phyloP scores from a whole-genome alignment of 371 early-diverging fungal genomes.

The Mortierella sp. region DNA sequence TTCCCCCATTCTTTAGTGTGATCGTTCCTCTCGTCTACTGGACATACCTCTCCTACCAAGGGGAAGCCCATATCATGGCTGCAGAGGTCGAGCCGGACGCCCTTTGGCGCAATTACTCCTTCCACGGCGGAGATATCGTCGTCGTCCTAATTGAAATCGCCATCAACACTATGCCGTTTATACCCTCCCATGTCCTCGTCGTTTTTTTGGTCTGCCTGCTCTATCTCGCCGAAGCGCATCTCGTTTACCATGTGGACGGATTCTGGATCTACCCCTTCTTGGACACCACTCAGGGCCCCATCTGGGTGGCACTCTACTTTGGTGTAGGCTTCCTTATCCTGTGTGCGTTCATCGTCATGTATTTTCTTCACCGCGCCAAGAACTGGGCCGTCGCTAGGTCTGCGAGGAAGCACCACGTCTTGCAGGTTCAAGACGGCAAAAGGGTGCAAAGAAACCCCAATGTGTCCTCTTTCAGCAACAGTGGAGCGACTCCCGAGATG shows the following conservation, averaged over 20 bases:
- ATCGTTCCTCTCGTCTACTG: slow-evolving; percentile 46
- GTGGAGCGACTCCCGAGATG: too few relatives aligned
- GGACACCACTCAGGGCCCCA: slow-evolving; percentile 23
- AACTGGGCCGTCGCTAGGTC: too few relatives aligned
- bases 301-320: slow-evolving; percentile 36
- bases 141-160: slow-evolving; percentile 33
- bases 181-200: slow-evolving; percentile 26
- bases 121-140: slow-evolving; percentile 46
- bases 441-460: too few relatives aligned
- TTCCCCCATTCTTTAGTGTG: slow-evolving; percentile 20
- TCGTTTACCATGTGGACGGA: slow-evolving; percentile 39
- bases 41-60: slow-evolving; percentile 20
- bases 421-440: too few relatives aligned
- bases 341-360: slow-evolving; percentile 34
- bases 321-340: slow-evolving; percentile 34
- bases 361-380: slow-evolving; percentile 27
- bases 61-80: slow-evolving; percentile 35
- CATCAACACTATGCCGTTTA: slow-evolving; percentile 49
- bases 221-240: slow-evolving; percentile 30
- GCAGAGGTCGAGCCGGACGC: slow-evolving; percentile 9
- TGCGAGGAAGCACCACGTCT: too few relatives aligned
- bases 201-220: slow-evolving; percentile 28
- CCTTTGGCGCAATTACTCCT: slow-evolving; percentile 49
- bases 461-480: too few relatives aligned
- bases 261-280: slow-evolving; percentile 50